phyloP scores from a whole-genome alignment of 2,329 filamentous ascomycete genomes.

The Aspergillus niger region DNA sequence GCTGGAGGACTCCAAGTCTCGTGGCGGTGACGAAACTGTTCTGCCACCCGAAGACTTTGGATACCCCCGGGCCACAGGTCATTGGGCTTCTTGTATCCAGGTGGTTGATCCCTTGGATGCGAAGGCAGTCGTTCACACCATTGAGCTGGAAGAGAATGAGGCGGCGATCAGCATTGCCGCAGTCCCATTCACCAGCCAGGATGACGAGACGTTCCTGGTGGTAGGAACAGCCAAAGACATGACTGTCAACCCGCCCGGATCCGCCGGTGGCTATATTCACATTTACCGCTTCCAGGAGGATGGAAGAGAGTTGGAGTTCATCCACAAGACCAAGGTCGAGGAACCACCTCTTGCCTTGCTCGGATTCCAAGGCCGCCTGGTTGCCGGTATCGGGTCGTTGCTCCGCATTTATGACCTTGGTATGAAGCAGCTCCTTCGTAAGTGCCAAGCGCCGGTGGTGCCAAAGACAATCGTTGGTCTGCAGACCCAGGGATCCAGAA shows the following conservation, averaged over 20 bases:
- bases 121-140: slow-evolving; percentile 71
- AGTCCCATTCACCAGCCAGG: slow-evolving; percentile 83
- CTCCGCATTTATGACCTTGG: slow-evolving; percentile 90
- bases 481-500: slow-evolving; percentile 85
- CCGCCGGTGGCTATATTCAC: slow-evolving; percentile 79
- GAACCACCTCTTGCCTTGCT: slow-evolving; percentile 86
- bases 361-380: slow-evolving; percentile 86
- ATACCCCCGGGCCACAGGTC: slow-evolving; percentile 76
- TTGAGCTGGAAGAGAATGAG: slow-evolving; percentile 87
- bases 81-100: slow-evolving; percentile 96
- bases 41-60: slow-evolving; percentile 83
- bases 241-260: slow-evolving; percentile 73
- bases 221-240: slow-evolving; percentile 94
- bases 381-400: slow-evolving; percentile 81
- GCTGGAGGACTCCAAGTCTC: slow-evolving; percentile 68
- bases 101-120: slow-evolving; percentile 80
- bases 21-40: slow-evolving; percentile 70
- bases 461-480: slow-evolving; percentile 84
- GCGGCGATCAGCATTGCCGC: slow-evolving; percentile 83
- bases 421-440: slow-evolving; percentile 87
- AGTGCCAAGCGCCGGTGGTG: slow-evolving; percentile 78
- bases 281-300: slow-evolving; percentile 87
- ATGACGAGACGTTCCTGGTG: slow-evolving; percentile 86
- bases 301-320: slow-evolving; percentile 86
- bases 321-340: slow-evolving; percentile 93